Evolutionary conservation across 805 yeast species (phyloP).

Genomic region (Pichia deserticola): DNA sequence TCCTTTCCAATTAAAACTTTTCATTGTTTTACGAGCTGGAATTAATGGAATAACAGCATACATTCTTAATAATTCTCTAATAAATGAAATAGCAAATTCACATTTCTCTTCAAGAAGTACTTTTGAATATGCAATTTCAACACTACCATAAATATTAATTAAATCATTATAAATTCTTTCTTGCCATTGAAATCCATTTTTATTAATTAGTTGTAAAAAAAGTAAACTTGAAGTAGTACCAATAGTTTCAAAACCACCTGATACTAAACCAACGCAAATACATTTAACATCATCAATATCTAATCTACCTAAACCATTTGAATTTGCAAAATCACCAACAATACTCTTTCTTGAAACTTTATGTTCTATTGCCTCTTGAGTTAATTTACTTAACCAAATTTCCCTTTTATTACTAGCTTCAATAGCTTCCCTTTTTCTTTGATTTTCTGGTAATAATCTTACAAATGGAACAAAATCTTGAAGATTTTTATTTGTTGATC

Average conservation of each 20-base stretch:
- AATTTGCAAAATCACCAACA: slow-evolving; percentile 30
- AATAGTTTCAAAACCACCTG: slow-evolving; percentile 20
- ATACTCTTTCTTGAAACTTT: slow-evolving; percentile 26
- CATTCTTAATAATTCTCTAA: slow-evolving; percentile 18
- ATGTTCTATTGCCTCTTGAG: slow-evolving; percentile 19
- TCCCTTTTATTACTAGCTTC: slow-evolving; percentile 26
- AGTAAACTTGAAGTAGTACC: slow-evolving; percentile 16
- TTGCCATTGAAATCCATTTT: slow-evolving; percentile 16
- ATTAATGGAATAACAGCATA: slow-evolving; percentile 18
- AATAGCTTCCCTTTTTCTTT: slow-evolving; percentile 21
- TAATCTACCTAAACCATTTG: slow-evolving; percentile 16
- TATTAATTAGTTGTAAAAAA: slow-evolving; percentile 12
- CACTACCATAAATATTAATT: slow-evolving; percentile 10
- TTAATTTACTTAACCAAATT: slow-evolving; percentile 24
- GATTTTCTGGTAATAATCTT: slow-evolving; percentile 25
- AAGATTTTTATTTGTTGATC: slow-evolving; percentile 32
- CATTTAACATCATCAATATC: slow-evolving; percentile 16
- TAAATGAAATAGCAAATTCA: slow-evolving; percentile 16
- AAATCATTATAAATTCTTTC: slow-evolving; percentile 13
- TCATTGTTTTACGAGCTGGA: slow-evolving; percentile 19
- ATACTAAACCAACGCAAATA: slow-evolving; percentile 20
- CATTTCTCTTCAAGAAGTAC: slow-evolving; percentile 16
- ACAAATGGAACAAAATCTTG: slow-evolving; percentile 33
- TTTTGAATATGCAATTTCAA: slow-evolving; percentile 14
- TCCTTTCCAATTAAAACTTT: slow-evolving; percentile 13